Evolutionary conservation across 2,329 filamentous ascomycete species (phyloP).

Genomic region (Chrysoporthe cubensis): DNA sequence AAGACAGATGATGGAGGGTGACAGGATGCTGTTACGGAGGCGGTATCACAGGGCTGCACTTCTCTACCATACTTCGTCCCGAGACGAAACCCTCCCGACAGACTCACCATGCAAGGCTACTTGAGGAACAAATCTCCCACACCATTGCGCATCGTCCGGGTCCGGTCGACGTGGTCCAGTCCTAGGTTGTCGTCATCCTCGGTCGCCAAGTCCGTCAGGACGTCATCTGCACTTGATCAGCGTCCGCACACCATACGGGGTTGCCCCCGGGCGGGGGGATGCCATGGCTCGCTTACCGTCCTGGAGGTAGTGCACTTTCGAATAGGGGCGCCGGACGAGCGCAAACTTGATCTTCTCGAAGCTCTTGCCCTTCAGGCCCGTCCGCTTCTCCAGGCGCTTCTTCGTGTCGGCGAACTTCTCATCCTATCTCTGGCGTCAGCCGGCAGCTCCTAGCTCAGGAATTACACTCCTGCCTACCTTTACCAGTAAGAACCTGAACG

Average conservation of each 20-base stretch:
- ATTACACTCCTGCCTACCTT: conserved; percentile 64
- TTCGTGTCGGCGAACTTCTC: conserved; percentile 91
- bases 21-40: neutral
- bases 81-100: neutral
- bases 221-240: conserved; percentile 54
- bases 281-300: conserved; percentile 70
- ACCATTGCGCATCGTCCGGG: conserved; percentile 61
- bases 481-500: conserved; percentile 87
- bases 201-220: conserved; percentile 56
- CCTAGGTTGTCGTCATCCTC: conserved; percentile 66
- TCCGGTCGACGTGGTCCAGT: conserved; percentile 67
- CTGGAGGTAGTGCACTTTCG: conserved; percentile 79
- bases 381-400: conserved; percentile 89
- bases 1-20: neutral
- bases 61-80: neutral
- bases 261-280: no score
- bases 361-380: conserved; percentile 94
- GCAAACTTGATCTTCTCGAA: conserved; percentile 99
- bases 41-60: neutral
- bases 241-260: neutral
- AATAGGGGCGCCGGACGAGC: conserved; percentile 73
- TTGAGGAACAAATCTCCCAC: conserved; percentile 65
- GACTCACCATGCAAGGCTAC: conserved; percentile 27
- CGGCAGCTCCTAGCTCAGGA: neutral
- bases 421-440: conserved; percentile 52